Percentiles rank a stretch among this genome's conserved stretches.
Conservation (phyloP, 352 stramenopile genomes). For the Vaucheria bursata region DNA sequence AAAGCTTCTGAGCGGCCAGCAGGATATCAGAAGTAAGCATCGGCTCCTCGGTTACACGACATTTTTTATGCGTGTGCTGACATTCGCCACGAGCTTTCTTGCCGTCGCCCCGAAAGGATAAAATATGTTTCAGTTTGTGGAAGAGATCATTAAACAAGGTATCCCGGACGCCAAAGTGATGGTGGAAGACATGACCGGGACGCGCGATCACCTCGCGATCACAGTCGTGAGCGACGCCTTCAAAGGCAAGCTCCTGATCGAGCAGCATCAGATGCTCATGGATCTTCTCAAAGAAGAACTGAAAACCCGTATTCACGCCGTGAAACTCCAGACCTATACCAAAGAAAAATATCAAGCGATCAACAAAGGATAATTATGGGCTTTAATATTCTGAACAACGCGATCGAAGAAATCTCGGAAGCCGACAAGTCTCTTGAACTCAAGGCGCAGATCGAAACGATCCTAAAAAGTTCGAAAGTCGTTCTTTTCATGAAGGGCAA, state of each 20-base stretch:
- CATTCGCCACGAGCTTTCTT: neutral
- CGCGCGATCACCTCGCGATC: neutral
- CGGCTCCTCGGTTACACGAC: neutral
- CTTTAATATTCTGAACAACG: constrained; percentile 2
- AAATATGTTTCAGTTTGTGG: neutral
- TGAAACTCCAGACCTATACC: neutral
- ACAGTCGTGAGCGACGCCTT: neutral
- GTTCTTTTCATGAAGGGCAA: constrained; percentile 98
- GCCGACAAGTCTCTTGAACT: neutral
- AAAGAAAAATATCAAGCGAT: neutral
- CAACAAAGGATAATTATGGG: neutral
- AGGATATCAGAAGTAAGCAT: neutral
- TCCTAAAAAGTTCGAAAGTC: neutral
- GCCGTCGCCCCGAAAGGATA: neutral
- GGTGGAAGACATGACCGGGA: neutral
- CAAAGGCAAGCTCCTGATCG: neutral
- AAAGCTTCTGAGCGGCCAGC: neutral
- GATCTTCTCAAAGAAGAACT: neutral
- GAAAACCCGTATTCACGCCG: neutral
- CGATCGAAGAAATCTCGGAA: neutral
- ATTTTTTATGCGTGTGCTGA: neutral
- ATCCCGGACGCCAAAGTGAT: neutral
- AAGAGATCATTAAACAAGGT: neutral
- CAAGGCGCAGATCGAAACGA: neutral
- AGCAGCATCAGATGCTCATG: neutral